These are phyloP conservation scores for Helotiales sp. DNA, from an alignment of 2,329 filamentous ascomycete species.

Conservation along the genomic window DNA sequence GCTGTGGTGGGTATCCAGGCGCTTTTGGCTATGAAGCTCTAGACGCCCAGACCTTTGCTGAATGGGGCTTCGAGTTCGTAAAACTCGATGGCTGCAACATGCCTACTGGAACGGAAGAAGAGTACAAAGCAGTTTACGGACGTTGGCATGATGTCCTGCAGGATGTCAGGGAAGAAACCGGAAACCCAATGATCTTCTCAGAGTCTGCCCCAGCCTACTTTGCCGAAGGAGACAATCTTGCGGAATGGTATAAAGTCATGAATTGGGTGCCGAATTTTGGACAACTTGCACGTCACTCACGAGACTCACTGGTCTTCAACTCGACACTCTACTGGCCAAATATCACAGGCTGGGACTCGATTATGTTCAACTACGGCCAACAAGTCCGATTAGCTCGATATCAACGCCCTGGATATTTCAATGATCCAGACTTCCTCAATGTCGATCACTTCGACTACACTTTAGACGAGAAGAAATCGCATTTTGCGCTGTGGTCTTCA, in stretches of 20 bases:
- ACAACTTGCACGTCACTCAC: slow-evolving; percentile 46
- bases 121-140: slow-evolving; percentile 48
- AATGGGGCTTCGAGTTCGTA: slow-evolving; percentile 64
- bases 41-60: slow-evolving; percentile 58
- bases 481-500: slow-evolving; percentile 40
- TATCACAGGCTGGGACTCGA: slow-evolving; percentile 49
- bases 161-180: slow-evolving; percentile 20
- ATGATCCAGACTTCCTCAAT: slow-evolving; percentile 40
- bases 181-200: slow-evolving; percentile 42
- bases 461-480: slow-evolving; percentile 37
- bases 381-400: slow-evolving; percentile 39
- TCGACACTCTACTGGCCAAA: slow-evolving; percentile 37
- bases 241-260: slow-evolving; percentile 52
- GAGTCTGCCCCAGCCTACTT: slow-evolving; percentile 55
- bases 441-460: slow-evolving; percentile 38
- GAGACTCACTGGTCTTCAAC: slow-evolving; percentile 39
- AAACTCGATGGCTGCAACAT: slow-evolving; percentile 64
- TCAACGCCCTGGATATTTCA: slow-evolving; percentile 47
- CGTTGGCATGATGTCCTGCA: slow-evolving; percentile 49
- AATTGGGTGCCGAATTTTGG: slow-evolving; percentile 48
- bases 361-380: slow-evolving; percentile 54
- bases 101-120: slow-evolving; percentile 42
- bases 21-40: slow-evolving; percentile 61
- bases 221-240: slow-evolving; percentile 49
- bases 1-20: slow-evolving; percentile 62